Percentiles rank a stretch among this genome's conserved stretches.
Conservation (phyloP, 768 basidiomycete genomes). For the Multifurca ochricompacta region DNA sequence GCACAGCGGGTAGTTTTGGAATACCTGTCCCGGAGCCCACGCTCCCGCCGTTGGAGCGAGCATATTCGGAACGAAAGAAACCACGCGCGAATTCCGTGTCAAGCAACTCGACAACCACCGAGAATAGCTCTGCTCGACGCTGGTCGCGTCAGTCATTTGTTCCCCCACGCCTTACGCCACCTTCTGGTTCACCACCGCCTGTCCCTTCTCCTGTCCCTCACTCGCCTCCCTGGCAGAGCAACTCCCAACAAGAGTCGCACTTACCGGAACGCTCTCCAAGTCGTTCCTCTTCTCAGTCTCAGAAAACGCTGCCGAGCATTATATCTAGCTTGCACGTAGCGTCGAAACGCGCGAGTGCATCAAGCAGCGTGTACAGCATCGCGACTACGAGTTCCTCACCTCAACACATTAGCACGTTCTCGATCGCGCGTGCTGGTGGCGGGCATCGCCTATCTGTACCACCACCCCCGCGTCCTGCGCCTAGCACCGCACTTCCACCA, state of each 20-base stretch:
- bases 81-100: slow-evolving; percentile 18
- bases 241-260: slow-evolving; percentile 22
- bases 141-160: slow-evolving; percentile 31
- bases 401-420: slow-evolving; percentile 27
- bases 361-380: slow-evolving; percentile 38
- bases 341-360: slow-evolving; percentile 25
- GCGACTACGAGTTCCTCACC: slow-evolving; percentile 26
- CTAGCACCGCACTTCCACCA: slow-evolving; percentile 61
- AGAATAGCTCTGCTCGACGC: slow-evolving; percentile 23
- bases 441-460: slow-evolving; percentile 53
- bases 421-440: slow-evolving; percentile 25
- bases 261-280: slow-evolving; percentile 14
- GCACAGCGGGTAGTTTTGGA: slow-evolving; percentile 31
- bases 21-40: slow-evolving; percentile 19
- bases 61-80: slow-evolving; percentile 20
- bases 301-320: slow-evolving; percentile 18
- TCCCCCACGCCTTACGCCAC: slow-evolving; percentile 49
- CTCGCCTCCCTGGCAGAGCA: slow-evolving; percentile 14
- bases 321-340: slow-evolving; percentile 11
- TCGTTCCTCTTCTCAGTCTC: slow-evolving; percentile 28
- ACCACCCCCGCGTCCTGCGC: slow-evolving; percentile 67
- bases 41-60: slow-evolving; percentile 8
- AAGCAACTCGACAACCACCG: slow-evolving; percentile 8
- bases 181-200: slow-evolving; percentile 52
- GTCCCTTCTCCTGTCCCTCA: slow-evolving; percentile 27